Base-by-base conservation (phyloP, 345 rosid genomes). In the Rhodomyrtus tomentosa region DNA sequence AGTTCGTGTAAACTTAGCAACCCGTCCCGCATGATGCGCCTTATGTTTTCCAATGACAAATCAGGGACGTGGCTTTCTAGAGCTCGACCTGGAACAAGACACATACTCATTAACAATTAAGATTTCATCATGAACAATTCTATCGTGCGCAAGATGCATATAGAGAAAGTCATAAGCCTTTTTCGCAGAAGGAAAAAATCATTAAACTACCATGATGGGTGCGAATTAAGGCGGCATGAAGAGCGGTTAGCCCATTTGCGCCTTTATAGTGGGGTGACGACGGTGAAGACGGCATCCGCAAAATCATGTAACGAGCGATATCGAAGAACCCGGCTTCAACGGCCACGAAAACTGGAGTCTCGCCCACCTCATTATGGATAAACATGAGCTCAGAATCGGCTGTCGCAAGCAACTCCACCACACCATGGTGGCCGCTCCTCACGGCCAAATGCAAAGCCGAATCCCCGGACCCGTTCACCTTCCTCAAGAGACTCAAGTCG, bases 301-400 rank as follows among this genome's bases (percentile, higher is more conserved):
- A 32, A 45, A 82, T 85, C 62, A 84, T 48, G 86, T 81, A 22
- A 83, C 83, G 83, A 81, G 58, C 73, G 32, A 72, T 40, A 82
- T 21, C 51, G 32, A 55, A 54, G 73, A 82, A 54, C 38, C 81
- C 86, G 82, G 87, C 85, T 85, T 87, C 89, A 56, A 87, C 62
- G 81, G 90, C 89, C 15, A 89, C 42, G 81, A 73, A 87, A 36
- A 89, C 40, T 14, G 90, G 90, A 80, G 86, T 25, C 49, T 59
- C 84, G 15, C 74, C 45, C 50, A 62, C 42, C 56, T 16, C 80
- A 59, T 82, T 82, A 20, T 42, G 38, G 79, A 85, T 81, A 16
- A 48, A 51, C 36, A 84, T 7, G 62, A 89, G 81, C 42, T 54
- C 20, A 36, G 40, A 52, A 45, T 89, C 89, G 82, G 55, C 62